A percentile compares a stretch with the other conserved stretches of the same genome.
These are phyloP conservation scores for Crithidia thermophila DNA, from an alignment of 208 protist genomes.

Conservation along the genomic window DNA sequence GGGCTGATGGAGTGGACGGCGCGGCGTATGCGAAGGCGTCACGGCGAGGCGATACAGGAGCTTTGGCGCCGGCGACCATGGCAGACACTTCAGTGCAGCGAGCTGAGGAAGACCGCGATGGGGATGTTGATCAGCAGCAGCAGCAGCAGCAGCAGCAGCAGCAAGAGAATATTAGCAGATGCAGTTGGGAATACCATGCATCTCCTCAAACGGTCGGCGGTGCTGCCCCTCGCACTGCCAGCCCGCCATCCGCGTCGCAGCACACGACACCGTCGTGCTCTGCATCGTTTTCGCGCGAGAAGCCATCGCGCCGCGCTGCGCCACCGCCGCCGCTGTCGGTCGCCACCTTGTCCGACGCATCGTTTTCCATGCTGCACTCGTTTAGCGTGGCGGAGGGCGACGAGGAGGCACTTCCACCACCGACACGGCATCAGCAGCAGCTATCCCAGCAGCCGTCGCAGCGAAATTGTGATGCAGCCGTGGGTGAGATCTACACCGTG, in stretches of 20 bases:
- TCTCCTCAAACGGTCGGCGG: too few relatives aligned
- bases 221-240: too few relatives aligned
- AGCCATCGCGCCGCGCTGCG: not conserved
- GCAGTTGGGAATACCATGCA: not conserved
- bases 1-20: too few relatives aligned
- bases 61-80: too few relatives aligned
- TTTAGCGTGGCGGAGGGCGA: constrained; percentile 1
- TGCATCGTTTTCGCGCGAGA: not conserved
- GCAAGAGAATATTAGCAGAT: too few relatives aligned
- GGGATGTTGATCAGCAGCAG: not conserved
- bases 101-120: not conserved
- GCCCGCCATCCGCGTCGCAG: too few relatives aligned
- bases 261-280: not conserved
- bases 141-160: not conserved
- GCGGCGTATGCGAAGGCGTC: too few relatives aligned
- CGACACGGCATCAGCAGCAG: not conserved
- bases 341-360: constrained; percentile 21
- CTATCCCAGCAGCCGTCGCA: too few relatives aligned
- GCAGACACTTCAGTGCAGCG: too few relatives aligned
- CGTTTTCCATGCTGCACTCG: constrained; percentile 9
- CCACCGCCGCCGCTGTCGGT: constrained; percentile 29
- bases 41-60: too few relatives aligned
- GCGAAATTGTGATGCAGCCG: too few relatives aligned
- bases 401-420: not conserved
- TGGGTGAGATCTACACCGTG: too few relatives aligned